A percentile compares a stretch with the other conserved stretches of the same genome.
Conservation (phyloP, 169 alveolate species). For the Theileria annulata region DNA sequence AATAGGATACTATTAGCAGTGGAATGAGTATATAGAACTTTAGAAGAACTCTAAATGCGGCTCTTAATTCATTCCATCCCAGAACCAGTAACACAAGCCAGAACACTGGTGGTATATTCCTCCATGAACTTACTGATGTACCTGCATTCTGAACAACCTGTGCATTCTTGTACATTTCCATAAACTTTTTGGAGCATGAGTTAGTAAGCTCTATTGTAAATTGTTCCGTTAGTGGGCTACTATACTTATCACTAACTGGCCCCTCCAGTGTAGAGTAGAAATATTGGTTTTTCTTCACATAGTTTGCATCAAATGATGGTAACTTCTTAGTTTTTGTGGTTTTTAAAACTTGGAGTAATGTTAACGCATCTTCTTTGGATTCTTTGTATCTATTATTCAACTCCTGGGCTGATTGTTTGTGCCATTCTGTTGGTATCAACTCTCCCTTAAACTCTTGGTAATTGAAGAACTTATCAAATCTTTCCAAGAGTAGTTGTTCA, state of each 20-base stretch:
- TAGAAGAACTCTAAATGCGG: constrained; percentile 56
- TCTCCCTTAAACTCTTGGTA: constrained; percentile 65
- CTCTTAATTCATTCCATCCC: constrained; percentile 75
- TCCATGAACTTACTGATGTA: constrained; percentile 59
- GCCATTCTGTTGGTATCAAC: constrained; percentile 62
- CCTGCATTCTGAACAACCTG: constrained; percentile 52
- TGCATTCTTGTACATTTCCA: constrained; percentile 51
- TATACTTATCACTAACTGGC: background rate
- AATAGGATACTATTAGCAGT: constrained; percentile 41
- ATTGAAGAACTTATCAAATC: constrained; percentile 64
- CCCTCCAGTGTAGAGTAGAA: constrained; percentile 2
- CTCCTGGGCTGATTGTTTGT: constrained; percentile 33
- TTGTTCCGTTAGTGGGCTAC: background rate
- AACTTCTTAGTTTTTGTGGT: constrained; percentile 20
- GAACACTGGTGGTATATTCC: constrained; percentile 72
- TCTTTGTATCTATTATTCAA: constrained; percentile 52
- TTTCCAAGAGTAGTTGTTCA: constrained; percentile 32
- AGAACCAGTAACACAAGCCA: constrained; percentile 71
- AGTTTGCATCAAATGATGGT: constrained; percentile 24
- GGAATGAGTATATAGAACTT: constrained; percentile 71
- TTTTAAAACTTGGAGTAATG: constrained; percentile 37
- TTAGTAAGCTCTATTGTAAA: background rate
- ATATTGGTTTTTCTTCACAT: constrained; percentile 1
- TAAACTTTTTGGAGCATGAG: constrained; percentile 50
- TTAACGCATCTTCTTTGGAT: constrained; percentile 64